Conservation (phyloP, 129 eudicot genomes). For the Arctium minus region DNA sequence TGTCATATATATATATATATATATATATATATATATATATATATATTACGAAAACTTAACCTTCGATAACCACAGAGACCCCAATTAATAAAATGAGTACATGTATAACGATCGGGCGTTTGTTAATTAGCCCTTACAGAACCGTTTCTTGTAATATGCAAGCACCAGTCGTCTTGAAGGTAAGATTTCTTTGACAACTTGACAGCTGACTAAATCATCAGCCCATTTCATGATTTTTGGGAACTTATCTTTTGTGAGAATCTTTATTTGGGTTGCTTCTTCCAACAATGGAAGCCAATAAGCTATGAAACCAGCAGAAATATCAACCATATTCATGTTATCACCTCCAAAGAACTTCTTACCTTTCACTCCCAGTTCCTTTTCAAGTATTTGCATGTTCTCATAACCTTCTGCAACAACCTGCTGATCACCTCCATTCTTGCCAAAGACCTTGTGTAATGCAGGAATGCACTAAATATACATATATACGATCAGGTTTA, state of each 20-base stretch:
- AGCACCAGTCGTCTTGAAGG: conserved; percentile 18
- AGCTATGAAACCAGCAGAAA: conserved; percentile 22
- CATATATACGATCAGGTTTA: neutral
- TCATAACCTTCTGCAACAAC: conserved; percentile 21
- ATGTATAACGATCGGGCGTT: no score
- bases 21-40: no score
- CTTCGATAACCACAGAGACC: no score
- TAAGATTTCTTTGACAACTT: conserved; percentile 21
- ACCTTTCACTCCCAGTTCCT: neutral
- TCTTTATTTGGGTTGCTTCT: conserved; percentile 20
- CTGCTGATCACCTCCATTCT: conserved; percentile 18
- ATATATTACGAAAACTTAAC: no score
- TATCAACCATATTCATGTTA: conserved; percentile 28
- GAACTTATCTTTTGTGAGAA: conserved; percentile 28
- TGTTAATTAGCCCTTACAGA: neutral
- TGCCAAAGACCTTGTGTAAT: neutral
- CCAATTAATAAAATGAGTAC: no score
- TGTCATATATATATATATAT: no score
- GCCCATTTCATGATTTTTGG: conserved; percentile 34
- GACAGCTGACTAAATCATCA: conserved; percentile 21
- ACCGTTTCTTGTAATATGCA: conserved; percentile 4
- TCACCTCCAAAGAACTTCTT: conserved; percentile 38
- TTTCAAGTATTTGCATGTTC: conserved; percentile 4
- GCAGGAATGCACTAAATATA: neutral
- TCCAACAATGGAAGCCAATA: conserved; percentile 27